phyloP scores from a whole-genome alignment of 2,329 filamentous ascomycete species.

The Talaromyces sp. region DNA sequence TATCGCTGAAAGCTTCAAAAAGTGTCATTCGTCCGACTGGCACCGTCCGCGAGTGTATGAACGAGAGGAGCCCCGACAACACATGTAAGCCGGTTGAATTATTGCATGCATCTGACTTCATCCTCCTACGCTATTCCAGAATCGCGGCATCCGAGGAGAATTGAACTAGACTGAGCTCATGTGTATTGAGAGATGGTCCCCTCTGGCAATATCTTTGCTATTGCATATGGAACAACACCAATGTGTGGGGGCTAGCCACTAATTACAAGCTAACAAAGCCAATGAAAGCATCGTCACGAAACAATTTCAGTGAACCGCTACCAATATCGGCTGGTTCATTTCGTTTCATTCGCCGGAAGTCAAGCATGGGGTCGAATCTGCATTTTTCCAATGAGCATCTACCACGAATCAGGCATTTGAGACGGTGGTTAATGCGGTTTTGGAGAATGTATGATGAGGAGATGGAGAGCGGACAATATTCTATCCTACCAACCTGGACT shows the following conservation, averaged over 20 bases:
- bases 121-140: not conserved
- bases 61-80: not conserved
- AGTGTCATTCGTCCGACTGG: not conserved
- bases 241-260: not conserved
- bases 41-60: not conserved
- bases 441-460: not conserved
- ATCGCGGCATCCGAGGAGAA: not conserved
- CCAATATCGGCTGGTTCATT: not conserved
- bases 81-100: not conserved
- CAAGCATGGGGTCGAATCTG: not conserved
- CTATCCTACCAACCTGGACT: not conserved
- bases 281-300: not conserved
- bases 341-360: not conserved
- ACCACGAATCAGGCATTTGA: not conserved
- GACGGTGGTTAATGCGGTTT: not conserved
- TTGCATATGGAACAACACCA: not conserved
- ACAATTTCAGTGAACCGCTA: not conserved
- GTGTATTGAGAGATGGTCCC: not conserved
- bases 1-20: too few species aligned
- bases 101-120: not conserved
- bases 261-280: not conserved
- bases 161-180: not conserved
- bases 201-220: not conserved
- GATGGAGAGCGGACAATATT: not conserved
- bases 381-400: not conserved